Conservation (phyloP, 1,284 basidiomycete species). For the Pascua sp. region DNA sequence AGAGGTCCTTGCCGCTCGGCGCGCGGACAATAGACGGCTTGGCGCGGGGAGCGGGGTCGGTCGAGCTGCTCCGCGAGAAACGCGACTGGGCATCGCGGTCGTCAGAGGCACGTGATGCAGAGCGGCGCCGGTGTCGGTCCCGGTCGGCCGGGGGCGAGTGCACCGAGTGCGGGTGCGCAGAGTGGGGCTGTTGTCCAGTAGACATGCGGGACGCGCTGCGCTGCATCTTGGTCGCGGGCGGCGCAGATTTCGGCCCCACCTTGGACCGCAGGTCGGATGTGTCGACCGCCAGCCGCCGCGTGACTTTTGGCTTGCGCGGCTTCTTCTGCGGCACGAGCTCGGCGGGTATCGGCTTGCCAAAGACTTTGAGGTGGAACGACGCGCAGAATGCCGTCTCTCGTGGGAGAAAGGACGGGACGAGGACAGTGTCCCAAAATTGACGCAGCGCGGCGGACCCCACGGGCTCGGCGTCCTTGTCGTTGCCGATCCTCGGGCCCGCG, state of each 20-base stretch:
- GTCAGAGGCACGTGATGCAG: neutral
- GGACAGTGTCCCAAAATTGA: conserved; percentile 26
- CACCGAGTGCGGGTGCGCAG: neutral
- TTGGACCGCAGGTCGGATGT: neutral
- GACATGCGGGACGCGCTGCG: conserved; percentile 1
- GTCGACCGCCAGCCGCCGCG: conserved; percentile 17
- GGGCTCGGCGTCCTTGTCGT: conserved; percentile 10
- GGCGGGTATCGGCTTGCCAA: conserved; percentile 31
- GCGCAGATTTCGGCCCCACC: neutral
- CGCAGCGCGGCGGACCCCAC: conserved; percentile 15
- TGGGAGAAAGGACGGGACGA: conserved; percentile 23
- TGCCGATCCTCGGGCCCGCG: neutral
- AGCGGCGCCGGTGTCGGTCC: neutral
- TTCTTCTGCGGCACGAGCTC: conserved; percentile 32
- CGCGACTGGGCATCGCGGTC: neutral
- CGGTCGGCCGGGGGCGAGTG: neutral
- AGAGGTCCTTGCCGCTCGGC: conserved; percentile 39
- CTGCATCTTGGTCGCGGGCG: neutral
- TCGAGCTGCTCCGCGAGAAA: neutral
- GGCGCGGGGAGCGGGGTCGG: neutral
- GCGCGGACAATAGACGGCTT: conserved; percentile 15
- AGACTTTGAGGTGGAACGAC: conserved; percentile 38
- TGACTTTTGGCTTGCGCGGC: conserved; percentile 36
- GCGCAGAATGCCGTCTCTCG: conserved; percentile 25
- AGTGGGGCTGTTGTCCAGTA: too few species aligned